Percentiles rank a stretch among this genome's conserved stretches.
Evolutionary conservation across 768 basidiomycete species (phyloP).

Genomic region (Podaxis sp.): DNA sequence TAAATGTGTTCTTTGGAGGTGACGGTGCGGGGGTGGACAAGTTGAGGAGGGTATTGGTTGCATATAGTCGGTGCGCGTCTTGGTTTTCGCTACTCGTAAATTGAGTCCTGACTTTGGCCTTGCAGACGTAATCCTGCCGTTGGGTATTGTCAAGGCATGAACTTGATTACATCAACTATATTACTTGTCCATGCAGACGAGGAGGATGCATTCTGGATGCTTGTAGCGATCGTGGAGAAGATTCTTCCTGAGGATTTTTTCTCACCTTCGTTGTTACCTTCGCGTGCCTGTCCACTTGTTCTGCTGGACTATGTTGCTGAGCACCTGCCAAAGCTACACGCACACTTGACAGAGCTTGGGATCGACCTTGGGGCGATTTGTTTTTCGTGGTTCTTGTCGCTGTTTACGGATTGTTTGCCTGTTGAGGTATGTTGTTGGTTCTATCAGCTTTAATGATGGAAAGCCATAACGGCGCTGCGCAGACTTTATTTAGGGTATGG

Average conservation of each 20-base stretch:
- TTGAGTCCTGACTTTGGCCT: not conserved
- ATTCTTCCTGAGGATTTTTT: constrained; percentile 93
- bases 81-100: not conserved
- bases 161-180: constrained; percentile 92
- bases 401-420: constrained; percentile 95
- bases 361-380: constrained; percentile 93
- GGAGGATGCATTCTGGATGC: constrained; percentile 97
- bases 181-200: constrained; percentile 92
- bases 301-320: constrained; percentile 86
- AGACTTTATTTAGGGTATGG: constrained; percentile 97
- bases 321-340: constrained; percentile 67
- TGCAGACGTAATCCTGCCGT: constrained; percentile 85
- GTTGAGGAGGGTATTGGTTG: constrained; percentile 82
- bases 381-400: constrained; percentile 97
- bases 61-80: constrained; percentile 81
- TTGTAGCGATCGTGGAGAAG: constrained; percentile 83
- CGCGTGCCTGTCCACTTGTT: constrained; percentile 91
- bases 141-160: constrained; percentile 96
- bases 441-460: not conserved
- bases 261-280: constrained; percentile 87
- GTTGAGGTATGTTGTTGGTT: constrained; percentile 66
- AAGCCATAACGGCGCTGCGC: constrained; percentile 8
- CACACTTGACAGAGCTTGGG: constrained; percentile 75
- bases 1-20: constrained; percentile 96
- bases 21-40: constrained; percentile 95